A percentile compares a stretch with the other conserved stretches of the same genome.
These are phyloP conservation scores for Phaeomoniella chlamydospora DNA, from an alignment of 2,329 filamentous ascomycete genomes.

Conservation along the genomic window DNA sequence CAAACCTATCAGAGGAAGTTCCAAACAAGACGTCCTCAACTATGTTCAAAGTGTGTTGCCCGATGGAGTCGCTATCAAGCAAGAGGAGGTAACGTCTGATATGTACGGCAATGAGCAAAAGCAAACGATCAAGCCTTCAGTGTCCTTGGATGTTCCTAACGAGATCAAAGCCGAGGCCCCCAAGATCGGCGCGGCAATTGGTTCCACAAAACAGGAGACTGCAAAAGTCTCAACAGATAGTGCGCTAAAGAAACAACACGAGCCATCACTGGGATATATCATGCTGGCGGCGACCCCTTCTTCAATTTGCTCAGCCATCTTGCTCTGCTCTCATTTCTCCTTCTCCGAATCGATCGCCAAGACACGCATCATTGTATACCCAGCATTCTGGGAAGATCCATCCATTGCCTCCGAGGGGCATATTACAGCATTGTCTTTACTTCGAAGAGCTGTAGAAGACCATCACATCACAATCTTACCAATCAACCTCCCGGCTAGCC, in stretches of 20 bases:
- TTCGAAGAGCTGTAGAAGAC: constrained; percentile 22
- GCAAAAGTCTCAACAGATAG: neutral
- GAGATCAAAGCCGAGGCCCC: neutral
- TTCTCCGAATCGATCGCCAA: constrained; percentile 18
- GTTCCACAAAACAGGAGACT: constrained; percentile 1
- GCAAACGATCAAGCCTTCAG: neutral
- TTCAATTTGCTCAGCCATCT: constrained; percentile 28
- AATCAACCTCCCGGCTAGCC: constrained; percentile 6
- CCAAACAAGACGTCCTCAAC: neutral
- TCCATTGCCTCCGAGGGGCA: constrained; percentile 1
- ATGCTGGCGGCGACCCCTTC: constrained; percentile 27
- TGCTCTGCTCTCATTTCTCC: constrained; percentile 16
- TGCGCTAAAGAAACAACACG: neutral
- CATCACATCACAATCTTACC: constrained; percentile 19
- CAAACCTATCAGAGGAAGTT: constrained; percentile 1
- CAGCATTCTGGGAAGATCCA: constrained; percentile 24
- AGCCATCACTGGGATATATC: constrained; percentile 16
- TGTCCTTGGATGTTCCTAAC: neutral
- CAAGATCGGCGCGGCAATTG: neutral
- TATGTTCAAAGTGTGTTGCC: constrained; percentile 1
- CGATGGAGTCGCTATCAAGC: neutral
- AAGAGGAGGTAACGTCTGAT: constrained; percentile 1
- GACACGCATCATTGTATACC: constrained; percentile 31
- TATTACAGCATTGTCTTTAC: constrained; percentile 18
- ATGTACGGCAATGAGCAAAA: neutral